phyloP scores from a whole-genome alignment of 331 rosid genomes.

The Cydonia oblonga region DNA sequence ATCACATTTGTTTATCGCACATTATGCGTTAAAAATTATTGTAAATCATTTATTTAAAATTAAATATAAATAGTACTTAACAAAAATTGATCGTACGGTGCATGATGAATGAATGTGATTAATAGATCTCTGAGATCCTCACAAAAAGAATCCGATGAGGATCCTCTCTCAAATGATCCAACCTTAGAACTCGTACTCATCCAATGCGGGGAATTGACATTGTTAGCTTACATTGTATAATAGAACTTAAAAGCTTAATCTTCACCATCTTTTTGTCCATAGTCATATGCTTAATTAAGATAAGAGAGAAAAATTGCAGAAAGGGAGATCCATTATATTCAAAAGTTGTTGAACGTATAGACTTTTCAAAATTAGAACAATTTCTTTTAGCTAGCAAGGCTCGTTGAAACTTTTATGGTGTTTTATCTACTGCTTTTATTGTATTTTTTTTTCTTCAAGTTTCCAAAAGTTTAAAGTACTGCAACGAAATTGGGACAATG shows the following conservation, averaged over 20 bases:
- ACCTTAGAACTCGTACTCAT: not conserved
- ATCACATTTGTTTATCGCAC: too few relatives aligned
- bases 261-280: not conserved
- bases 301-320: not conserved
- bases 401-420: not conserved
- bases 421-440: slow-evolving; percentile 6
- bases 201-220: not conserved
- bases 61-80: too few relatives aligned
- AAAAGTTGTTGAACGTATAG: slow-evolving; percentile 13
- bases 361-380: not conserved
- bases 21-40: too few relatives aligned
- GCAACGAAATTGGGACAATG: not conserved
- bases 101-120: too few relatives aligned
- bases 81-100: too few relatives aligned
- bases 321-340: not conserved
- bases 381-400: not conserved
- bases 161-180: not conserved
- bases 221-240: not conserved
- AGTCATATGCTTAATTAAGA: not conserved
- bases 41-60: too few relatives aligned
- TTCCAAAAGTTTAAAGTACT: not conserved
- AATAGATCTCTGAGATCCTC: too few relatives aligned
- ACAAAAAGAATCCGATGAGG: too few relatives aligned
- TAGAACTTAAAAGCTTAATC: not conserved
- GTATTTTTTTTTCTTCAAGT: not conserved